Evolutionary conservation across 202 grass and related monocot species (phyloP).

Genomic region (Setaria viridis): DNA sequence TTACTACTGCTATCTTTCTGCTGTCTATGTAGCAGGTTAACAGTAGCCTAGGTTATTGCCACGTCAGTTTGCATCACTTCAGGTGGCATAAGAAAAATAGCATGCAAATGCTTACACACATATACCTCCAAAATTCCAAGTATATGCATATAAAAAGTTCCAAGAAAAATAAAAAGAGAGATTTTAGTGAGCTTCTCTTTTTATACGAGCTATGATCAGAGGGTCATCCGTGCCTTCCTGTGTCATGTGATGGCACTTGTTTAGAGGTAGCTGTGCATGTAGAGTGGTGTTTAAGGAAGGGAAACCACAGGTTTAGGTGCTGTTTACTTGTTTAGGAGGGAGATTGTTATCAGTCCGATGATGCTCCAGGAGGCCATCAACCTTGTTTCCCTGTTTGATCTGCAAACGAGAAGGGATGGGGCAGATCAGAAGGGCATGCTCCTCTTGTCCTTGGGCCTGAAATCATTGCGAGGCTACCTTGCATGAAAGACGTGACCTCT

Average conservation of each 20-base stretch:
- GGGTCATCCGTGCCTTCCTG: not conserved
- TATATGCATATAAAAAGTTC: not conserved
- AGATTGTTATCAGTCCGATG: not conserved
- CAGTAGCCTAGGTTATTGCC: constrained; percentile 2
- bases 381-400: constrained; percentile 23
- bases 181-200: constrained; percentile 8
- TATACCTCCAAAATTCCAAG: not conserved
- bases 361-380: constrained; percentile 22
- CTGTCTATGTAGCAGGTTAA: not conserved
- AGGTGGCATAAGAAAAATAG: constrained; percentile 40
- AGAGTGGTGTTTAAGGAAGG: constrained; percentile 34
- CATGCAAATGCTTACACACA: not conserved
- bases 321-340: constrained; percentile 11
- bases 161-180: not conserved
- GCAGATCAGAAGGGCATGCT: not conserved
- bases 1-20: not conserved
- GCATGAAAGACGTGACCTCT: constrained; percentile 63
- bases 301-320: constrained; percentile 1
- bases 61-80: constrained; percentile 30
- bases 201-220: not conserved
- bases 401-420: constrained; percentile 19
- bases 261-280: not conserved
- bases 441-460: constrained; percentile 34
- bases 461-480: constrained; percentile 54
- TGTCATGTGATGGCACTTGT: constrained; percentile 31